Evolutionary conservation across 75 land plant species (phyloP).

Genomic region (Cryptomeria japonica): DNA sequence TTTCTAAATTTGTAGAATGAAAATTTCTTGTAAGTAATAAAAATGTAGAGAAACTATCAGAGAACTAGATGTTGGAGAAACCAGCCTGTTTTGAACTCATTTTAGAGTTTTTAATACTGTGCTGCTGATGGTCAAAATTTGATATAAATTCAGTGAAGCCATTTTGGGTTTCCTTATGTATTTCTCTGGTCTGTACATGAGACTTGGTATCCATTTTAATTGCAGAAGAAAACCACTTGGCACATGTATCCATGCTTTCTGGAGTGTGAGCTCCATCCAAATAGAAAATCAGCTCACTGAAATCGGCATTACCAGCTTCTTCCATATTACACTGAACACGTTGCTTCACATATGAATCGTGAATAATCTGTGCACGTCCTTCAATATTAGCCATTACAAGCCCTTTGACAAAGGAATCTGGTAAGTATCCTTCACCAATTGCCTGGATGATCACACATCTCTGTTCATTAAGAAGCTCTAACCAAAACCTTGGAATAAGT

Average conservation of each 20-base stretch:
- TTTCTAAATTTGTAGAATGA: neutral
- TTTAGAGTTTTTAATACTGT: neutral
- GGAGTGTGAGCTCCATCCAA: constrained; percentile 96
- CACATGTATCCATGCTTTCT: constrained; percentile 95
- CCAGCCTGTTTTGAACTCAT: constrained; percentile 36
- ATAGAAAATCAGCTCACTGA: constrained; percentile 64
- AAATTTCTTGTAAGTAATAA: neutral
- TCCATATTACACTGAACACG: constrained; percentile 3
- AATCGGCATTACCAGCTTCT: constrained; percentile 17
- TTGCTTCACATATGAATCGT: constrained; percentile 28
- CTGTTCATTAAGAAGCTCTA: constrained; percentile 1
- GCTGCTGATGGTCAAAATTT: neutral
- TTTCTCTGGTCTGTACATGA: neutral
- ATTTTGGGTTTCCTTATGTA: neutral
- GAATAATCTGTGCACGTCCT: constrained; percentile 81
- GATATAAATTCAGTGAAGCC: neutral
- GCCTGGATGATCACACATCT: constrained; percentile 20
- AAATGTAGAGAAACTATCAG: neutral
- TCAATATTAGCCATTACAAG: constrained; percentile 52
- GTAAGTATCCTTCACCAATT: constrained; percentile 37
- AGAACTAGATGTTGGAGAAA: neutral
- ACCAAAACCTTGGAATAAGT: neutral
- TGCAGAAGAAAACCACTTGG: constrained; percentile 72
- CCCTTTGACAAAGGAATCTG: constrained; percentile 70
- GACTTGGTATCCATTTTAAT: constrained; percentile 19